Conservation (phyloP, 1,139 yeast genomes). For the Diutina siamensis region DNA sequence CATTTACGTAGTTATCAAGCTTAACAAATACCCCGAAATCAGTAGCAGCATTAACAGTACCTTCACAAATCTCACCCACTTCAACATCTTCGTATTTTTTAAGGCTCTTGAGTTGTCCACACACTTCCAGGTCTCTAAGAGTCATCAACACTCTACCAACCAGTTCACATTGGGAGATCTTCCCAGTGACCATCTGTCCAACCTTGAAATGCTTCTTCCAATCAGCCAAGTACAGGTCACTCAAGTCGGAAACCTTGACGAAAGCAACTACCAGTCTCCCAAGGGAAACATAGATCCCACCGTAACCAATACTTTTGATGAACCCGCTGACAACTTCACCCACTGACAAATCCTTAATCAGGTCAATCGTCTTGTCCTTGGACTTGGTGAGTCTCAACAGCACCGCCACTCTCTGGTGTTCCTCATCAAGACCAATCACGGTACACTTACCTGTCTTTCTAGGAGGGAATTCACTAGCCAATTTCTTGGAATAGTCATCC, state of each 20-base stretch:
- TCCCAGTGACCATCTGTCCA: slow-evolving; percentile 69
- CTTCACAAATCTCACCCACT: slow-evolving; percentile 65
- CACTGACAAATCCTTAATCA: slow-evolving; percentile 44
- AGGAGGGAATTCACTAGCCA: slow-evolving; percentile 39
- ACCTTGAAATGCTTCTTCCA: slow-evolving; percentile 73
- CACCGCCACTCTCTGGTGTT: slow-evolving; percentile 47
- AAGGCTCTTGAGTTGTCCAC: slow-evolving; percentile 48
- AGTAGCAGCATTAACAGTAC: slow-evolving; percentile 66
- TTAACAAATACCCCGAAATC: slow-evolving; percentile 88
- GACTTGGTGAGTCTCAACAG: slow-evolving; percentile 44
- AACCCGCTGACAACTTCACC: slow-evolving; percentile 76
- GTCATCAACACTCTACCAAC: slow-evolving; percentile 65
- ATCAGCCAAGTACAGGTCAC: slow-evolving; percentile 71
- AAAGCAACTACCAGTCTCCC: slow-evolving; percentile 69
- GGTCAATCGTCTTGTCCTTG: slow-evolving; percentile 40
- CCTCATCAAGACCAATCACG: slow-evolving; percentile 44
- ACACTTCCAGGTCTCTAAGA: slow-evolving; percentile 70
- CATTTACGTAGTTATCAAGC: slow-evolving; percentile 60
- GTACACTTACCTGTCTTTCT: slow-evolving; percentile 55
- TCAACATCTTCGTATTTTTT: slow-evolving; percentile 54
- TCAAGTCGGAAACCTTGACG: slow-evolving; percentile 70
- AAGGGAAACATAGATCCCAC: slow-evolving; percentile 71
- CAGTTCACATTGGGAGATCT: slow-evolving; percentile 50
- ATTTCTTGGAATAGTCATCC: slow-evolving; percentile 49
- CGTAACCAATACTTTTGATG: slow-evolving; percentile 60